Evolutionary conservation across 2,329 filamentous ascomycete genomes (phyloP).

Genomic region (Pseudogymnoascus destructans): DNA sequence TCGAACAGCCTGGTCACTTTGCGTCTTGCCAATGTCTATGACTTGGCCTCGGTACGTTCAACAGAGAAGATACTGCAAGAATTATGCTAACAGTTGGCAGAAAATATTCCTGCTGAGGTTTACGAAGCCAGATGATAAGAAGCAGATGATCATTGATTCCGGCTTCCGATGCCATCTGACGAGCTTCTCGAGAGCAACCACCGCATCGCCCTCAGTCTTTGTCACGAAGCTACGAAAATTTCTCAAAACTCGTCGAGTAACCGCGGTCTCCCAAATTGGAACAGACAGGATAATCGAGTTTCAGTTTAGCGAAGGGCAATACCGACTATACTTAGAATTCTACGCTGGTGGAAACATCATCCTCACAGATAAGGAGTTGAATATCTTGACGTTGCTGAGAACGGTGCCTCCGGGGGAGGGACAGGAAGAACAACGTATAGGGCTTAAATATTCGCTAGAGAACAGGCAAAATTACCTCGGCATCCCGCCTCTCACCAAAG

Average conservation of each 20-base stretch:
- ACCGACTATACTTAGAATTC: slow-evolving; percentile 83
- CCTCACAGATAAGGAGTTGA: slow-evolving; percentile 71
- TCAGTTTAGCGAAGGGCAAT: slow-evolving; percentile 81
- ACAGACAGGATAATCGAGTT: slow-evolving; percentile 91
- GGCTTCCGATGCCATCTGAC: slow-evolving; percentile 95
- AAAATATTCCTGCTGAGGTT: slow-evolving; percentile 95
- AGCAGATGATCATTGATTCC: slow-evolving; percentile 84
- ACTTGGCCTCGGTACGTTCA: slow-evolving; percentile 60
- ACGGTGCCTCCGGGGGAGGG: slow-evolving; percentile 68
- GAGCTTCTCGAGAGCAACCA: slow-evolving; percentile 75
- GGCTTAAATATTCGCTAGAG: slow-evolving; percentile 65
- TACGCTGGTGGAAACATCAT: slow-evolving; percentile 94
- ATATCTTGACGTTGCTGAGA: slow-evolving; percentile 67
- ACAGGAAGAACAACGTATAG: slow-evolving; percentile 70
- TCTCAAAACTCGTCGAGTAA: slow-evolving; percentile 75
- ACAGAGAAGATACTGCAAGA: background rate
- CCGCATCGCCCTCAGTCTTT: slow-evolving; percentile 72
- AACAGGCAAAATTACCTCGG: slow-evolving; percentile 74
- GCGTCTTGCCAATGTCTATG: slow-evolving; percentile 87
- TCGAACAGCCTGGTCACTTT: slow-evolving; percentile 61
- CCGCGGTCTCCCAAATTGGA: slow-evolving; percentile 69
- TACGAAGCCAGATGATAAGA: slow-evolving; percentile 74
- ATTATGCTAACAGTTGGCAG: slow-evolving; percentile 24
- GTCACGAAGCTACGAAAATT: slow-evolving; percentile 75
- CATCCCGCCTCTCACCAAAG: slow-evolving; percentile 59